Base-by-base conservation (phyloP, 2,329 filamentous ascomycete species). In the Cephalotrichum gorgonifer region DNA sequence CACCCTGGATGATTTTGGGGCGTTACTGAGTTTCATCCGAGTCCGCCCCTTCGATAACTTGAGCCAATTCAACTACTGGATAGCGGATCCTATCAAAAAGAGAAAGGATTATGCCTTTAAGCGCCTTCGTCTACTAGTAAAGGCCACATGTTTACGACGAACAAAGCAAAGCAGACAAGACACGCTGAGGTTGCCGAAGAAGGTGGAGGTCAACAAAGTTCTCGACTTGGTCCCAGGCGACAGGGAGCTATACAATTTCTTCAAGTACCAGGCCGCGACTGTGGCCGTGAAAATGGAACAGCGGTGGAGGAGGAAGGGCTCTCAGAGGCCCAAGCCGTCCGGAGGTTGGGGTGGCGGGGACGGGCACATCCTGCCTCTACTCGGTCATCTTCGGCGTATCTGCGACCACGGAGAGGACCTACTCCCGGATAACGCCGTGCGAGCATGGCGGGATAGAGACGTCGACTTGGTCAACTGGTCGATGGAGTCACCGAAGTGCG, bases 1-100 rank as follows among this genome's bases (percentile, higher is more conserved):
- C 53, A 62, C 60, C 2, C 61, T 79, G 0, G 69, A 71, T 6
- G 75, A 79, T 44, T 64, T 79, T 3, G 74, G 71, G 0, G 65
- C 74, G 0, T 60, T 79, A 0, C 65, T 78, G 39, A 62, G 66
- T 1, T 78, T 79, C 52, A 56, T 78, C 22, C 58, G 63, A 41
- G 63, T 68, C 1, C 58, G 60, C 20, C 68, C 66, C 1, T 71
- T 75, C 50, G 58, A 68, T 28, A 67, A 58, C n/a, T 51, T 64
- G 4, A 56, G 61, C 2, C 59, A 54, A 4, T 75, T 76, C 51
- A 65, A 70, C 3, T 62, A 63, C n/a, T 68, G 58, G 44, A 70
- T 77, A n/a, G 61, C 61, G 2, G 49, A 58, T 0, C 72, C 71
- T 0, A 70, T 69, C 20, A 60, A 63, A 15, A 54, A 62, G 8